Conservation (phyloP, 495 filamentous ascomycete genomes). For the Hamigera avellanea region DNA sequence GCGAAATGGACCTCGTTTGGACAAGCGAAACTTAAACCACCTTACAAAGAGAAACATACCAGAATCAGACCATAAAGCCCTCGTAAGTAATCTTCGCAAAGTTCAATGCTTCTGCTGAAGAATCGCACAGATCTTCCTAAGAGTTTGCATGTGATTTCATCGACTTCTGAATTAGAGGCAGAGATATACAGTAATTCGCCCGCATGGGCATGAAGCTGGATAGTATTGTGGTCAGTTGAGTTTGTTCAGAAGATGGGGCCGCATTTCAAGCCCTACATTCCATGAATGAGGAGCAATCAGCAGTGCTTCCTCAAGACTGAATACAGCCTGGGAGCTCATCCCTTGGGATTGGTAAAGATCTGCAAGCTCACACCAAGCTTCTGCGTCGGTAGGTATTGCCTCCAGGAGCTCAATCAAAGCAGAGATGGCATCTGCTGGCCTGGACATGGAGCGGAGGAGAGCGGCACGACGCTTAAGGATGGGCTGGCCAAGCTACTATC, state of each 20-base stretch:
- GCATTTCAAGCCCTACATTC: slow-evolving; percentile 51
- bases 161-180: slow-evolving; percentile 33
- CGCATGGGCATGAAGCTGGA: slow-evolving; percentile 73
- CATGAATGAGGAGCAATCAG: slow-evolving; percentile 86
- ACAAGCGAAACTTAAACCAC: background rate
- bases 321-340: slow-evolving; percentile 70
- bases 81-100: slow-evolving; percentile 84
- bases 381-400: slow-evolving; percentile 77
- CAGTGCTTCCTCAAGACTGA: slow-evolving; percentile 81
- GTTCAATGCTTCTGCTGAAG: slow-evolving; percentile 82
- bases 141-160: slow-evolving; percentile 31
- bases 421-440: slow-evolving; percentile 58
- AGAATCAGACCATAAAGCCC: slow-evolving; percentile 85
- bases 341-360: slow-evolving; percentile 73
- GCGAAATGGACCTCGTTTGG: too few relatives aligned
- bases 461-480: slow-evolving; percentile 79
- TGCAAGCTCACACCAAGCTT: slow-evolving; percentile 87
- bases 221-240: slow-evolving; percentile 10
- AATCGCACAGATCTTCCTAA: slow-evolving; percentile 64
- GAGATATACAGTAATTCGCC: slow-evolving; percentile 73
- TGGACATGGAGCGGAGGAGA: slow-evolving; percentile 60
- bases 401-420: slow-evolving; percentile 65
- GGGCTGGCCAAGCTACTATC: slow-evolving; percentile 38
- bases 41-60: slow-evolving; percentile 33
- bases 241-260: slow-evolving; percentile 7